Evolutionary conservation across 31 red algal genomes (phyloP).

Genomic region (Odonthalia washingtoniensis): DNA sequence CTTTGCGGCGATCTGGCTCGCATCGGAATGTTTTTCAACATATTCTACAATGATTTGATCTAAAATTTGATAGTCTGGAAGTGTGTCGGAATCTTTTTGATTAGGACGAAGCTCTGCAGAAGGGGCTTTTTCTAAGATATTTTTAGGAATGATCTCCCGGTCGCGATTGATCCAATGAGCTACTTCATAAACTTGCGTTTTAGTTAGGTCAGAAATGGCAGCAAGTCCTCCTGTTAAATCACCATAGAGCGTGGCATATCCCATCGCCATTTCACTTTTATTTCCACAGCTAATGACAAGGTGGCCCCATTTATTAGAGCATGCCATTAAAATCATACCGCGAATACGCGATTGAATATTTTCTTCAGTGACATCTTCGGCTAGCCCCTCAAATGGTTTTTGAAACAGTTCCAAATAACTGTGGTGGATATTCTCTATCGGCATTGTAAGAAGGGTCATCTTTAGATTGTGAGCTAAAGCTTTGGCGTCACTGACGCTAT

Average conservation of each 20-base stretch:
- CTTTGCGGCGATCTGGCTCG: neutral
- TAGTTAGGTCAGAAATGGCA: constrained; percentile 18
- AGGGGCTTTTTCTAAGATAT: constrained; percentile 17
- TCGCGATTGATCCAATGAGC: neutral
- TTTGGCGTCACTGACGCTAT: constrained; percentile 11
- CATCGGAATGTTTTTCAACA: neutral
- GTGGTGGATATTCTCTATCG: constrained; percentile 10
- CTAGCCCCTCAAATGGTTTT: constrained; percentile 2
- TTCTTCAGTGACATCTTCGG: constrained; percentile 24
- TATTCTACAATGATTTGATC: constrained; percentile 11
- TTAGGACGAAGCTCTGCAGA: constrained; percentile 27
- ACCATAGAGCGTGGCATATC: constrained; percentile 29
- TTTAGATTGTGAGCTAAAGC: constrained; percentile 6
- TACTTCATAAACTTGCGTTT: constrained; percentile 13
- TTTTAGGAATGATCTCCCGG: constrained; percentile 2
- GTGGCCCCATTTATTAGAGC: constrained; percentile 19
- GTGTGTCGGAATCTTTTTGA: constrained; percentile 11
- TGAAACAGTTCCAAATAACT: neutral
- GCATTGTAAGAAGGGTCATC: neutral
- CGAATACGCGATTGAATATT: constrained; percentile 25
- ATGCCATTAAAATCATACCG: constrained; percentile 17
- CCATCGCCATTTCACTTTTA: constrained; percentile 31
- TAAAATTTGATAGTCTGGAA: constrained; percentile 28
- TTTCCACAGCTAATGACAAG: neutral
- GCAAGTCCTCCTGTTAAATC: constrained; percentile 12